Conservation (phyloP, 2,329 filamentous ascomycete species). For the Trichoderma atroviride region DNA sequence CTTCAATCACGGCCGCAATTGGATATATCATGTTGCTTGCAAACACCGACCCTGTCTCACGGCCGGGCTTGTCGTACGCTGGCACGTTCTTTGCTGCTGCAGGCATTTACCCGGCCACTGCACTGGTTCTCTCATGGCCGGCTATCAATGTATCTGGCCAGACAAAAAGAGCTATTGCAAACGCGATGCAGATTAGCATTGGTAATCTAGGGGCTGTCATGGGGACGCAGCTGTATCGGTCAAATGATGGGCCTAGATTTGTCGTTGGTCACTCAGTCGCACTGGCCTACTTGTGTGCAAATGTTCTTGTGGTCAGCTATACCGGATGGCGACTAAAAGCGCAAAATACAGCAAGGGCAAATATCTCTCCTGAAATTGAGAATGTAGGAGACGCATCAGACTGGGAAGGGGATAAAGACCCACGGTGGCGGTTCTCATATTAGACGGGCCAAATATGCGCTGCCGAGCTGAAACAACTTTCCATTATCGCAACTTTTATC, state of each 20-base stretch:
- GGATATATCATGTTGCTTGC: conserved; percentile 65
- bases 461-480: not conserved
- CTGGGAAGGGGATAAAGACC: conserved; percentile 65
- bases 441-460: conserved; percentile 33
- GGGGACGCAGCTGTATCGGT: conserved; percentile 70
- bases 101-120: conserved; percentile 68
- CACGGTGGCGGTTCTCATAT: conserved; percentile 67
- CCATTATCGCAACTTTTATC: not conserved
- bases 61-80: conserved; percentile 60
- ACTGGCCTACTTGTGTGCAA: conserved; percentile 63
- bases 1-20: conserved; percentile 58
- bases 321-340: conserved; percentile 58
- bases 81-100: conserved; percentile 66
- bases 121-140: conserved; percentile 68
- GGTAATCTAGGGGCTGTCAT: conserved; percentile 70
- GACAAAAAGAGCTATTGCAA: conserved; percentile 69
- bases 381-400: conserved; percentile 54
- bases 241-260: conserved; percentile 62
- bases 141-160: conserved; percentile 73
- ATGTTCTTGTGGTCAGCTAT: conserved; percentile 29
- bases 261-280: conserved; percentile 69
- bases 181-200: conserved; percentile 68
- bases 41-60: conserved; percentile 47
- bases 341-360: conserved; percentile 60
- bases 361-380: conserved; percentile 45